Base-by-base conservation (phyloP, 2,329 filamentous ascomycete species). In the Pseudocercospora fuligena region DNA sequence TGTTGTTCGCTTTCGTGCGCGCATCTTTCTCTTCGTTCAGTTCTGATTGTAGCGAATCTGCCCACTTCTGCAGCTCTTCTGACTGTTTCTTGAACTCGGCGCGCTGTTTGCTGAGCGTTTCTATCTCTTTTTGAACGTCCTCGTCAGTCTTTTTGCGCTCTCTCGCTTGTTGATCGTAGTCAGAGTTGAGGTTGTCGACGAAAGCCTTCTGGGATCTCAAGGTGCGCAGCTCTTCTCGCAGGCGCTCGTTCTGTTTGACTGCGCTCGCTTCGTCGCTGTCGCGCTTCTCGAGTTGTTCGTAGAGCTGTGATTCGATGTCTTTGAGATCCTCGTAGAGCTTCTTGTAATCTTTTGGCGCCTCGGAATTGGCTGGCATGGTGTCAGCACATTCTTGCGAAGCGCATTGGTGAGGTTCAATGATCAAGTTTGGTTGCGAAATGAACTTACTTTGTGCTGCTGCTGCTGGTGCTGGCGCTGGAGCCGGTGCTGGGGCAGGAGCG, bases 371-470 rank as follows among this genome's bases (percentile, higher is more conserved):
- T 56, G 27, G 51, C 27, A 56, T 56, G 8, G 51, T 56, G 27
- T 56, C 27, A 56, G 51, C 27, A 29, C 51, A 56, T 56, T 56
- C 16, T 56, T 16, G 51, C 51, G 27, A 56, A 27, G 51, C 51
- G 51, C 27, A 33, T 56, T 31, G 27, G 51, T 56, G 51, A 54
- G 7, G 14, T 25, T 54, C 36, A 40, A n/a, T 2, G 46, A 49
- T 21, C 23, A 49, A 33, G 46, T 54, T 29, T 54, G 51, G 51
- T 14, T 27, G 51, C 16, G 23, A 25, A 54, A 11, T 29, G 46
- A 49, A 54, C 51, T 54, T 54, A 54, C 51, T 11, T 25, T 51
- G 19, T 21, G 47, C n/a, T 51, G 47, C 47, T 4, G 47, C 12
- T 23, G 47, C 19, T 7, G 47, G 21, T 46, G 27, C 27, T 3